Evolutionary conservation across 495 filamentous ascomycete species (phyloP).

Genomic region (Neurospora terricola): DNA sequence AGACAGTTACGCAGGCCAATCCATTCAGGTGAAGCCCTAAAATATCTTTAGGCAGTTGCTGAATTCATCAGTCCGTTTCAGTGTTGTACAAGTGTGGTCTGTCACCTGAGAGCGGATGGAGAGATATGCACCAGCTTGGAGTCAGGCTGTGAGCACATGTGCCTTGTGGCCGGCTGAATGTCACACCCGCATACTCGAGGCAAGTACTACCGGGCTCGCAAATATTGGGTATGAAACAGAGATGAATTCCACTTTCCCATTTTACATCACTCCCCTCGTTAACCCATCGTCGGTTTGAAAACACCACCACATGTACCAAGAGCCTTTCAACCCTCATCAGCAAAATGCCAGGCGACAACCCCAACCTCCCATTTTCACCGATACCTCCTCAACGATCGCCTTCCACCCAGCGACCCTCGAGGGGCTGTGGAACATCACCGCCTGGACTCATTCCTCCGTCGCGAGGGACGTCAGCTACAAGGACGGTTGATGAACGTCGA

Average conservation of each 20-base stretch:
- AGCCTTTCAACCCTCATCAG: neutral
- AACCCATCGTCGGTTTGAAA: neutral
- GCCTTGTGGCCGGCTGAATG: neutral
- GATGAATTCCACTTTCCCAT: neutral
- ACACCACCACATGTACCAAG: neutral
- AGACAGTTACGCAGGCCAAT: neutral
- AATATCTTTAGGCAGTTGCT: neutral
- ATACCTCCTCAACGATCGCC: neutral
- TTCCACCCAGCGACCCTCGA: neutral
- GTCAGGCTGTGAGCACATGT: neutral
- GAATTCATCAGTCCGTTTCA: neutral
- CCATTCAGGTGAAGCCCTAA: neutral
- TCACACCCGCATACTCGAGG: neutral
- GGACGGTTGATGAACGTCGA: neutral
- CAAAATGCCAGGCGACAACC: neutral
- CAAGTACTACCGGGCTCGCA: neutral
- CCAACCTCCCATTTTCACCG: neutral
- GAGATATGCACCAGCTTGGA: neutral
- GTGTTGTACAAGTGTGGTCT: too few relatives aligned
- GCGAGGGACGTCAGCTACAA: neutral
- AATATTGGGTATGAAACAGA: neutral
- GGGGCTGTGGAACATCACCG: neutral
- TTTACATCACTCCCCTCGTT: neutral
- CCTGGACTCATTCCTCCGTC: neutral
- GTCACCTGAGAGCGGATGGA: neutral